phyloP scores from a whole-genome alignment of 345 rosid species.

The Physaria fendleri region DNA sequence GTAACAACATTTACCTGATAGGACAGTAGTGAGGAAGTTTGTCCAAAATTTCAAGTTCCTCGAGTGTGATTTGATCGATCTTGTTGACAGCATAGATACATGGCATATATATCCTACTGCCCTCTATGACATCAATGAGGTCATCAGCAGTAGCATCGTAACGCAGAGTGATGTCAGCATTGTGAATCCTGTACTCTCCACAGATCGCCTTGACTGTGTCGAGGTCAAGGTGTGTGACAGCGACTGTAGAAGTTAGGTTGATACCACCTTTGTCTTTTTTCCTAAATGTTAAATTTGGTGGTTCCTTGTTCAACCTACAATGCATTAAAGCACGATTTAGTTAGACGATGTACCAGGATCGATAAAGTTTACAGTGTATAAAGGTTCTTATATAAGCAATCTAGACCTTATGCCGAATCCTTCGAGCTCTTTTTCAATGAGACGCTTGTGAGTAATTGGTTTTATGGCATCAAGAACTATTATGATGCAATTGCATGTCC shows the following conservation, averaged over 20 bases:
- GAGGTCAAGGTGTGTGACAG: constrained; percentile 81
- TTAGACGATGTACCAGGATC: not conserved
- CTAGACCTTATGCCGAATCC: constrained; percentile 97
- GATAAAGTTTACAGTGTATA: not conserved
- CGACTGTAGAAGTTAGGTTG: constrained; percentile 77
- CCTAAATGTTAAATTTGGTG: constrained; percentile 94
- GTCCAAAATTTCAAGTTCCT: constrained; percentile 95
- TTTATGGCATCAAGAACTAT: constrained; percentile 98
- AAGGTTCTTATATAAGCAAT: not conserved
- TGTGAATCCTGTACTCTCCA: constrained; percentile 91
- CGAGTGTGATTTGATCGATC: constrained; percentile 92
- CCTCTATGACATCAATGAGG: constrained; percentile 96
- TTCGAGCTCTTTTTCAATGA: constrained; percentile 97
- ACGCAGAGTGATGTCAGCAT: constrained; percentile 91
- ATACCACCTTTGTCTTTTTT: constrained; percentile 99
- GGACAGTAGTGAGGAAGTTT: constrained; percentile 98
- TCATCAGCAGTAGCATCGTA: constrained; percentile 98
- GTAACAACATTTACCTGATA: constrained; percentile 48
- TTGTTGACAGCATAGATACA: constrained; percentile 94
- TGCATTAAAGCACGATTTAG: constrained; percentile 6
- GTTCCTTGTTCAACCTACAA: constrained; percentile 94
- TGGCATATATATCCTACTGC: constrained; percentile 95
- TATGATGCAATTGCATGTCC: constrained; percentile 90
- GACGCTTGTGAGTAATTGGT: constrained; percentile 97
- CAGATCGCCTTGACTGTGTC: constrained; percentile 98